A percentile compares a stretch with the other conserved stretches of the same genome.
Conservation (phyloP, 169 alveolate species). For the Babesia gibsoni region DNA sequence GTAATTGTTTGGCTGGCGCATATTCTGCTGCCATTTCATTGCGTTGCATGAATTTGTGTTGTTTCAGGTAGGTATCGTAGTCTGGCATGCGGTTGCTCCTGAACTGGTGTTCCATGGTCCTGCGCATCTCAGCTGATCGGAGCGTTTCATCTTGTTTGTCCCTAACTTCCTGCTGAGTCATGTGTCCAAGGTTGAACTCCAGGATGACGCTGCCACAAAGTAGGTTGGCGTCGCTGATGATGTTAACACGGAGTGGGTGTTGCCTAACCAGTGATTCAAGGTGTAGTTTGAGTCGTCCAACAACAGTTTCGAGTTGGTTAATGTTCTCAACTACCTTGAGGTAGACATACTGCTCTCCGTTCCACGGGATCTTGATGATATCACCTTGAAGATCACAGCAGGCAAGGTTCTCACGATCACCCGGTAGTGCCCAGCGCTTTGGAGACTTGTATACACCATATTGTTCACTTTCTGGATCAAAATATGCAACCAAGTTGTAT, state of each 20-base stretch:
- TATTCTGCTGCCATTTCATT: slow-evolving; percentile 16
- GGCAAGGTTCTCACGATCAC: slow-evolving; percentile 41
- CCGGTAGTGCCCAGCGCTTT: slow-evolving; percentile 57
- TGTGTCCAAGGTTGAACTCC: slow-evolving; percentile 63
- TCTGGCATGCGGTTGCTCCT: slow-evolving; percentile 55
- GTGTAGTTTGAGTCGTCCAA: slow-evolving; percentile 72
- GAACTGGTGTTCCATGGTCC: slow-evolving; percentile 37
- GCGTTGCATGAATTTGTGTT: slow-evolving; percentile 18
- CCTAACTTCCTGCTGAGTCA: slow-evolving; percentile 49
- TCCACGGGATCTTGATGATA: slow-evolving; percentile 68
- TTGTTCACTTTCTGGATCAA: slow-evolving; percentile 69
- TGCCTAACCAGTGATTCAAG: slow-evolving; percentile 66
- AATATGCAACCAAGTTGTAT: slow-evolving; percentile 68
- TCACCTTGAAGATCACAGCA: slow-evolving; percentile 72
- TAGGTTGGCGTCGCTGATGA: slow-evolving; percentile 71
- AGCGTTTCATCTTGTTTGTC: slow-evolving; percentile 62
- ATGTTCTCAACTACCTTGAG: slow-evolving; percentile 69
- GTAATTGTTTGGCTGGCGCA: not conserved
- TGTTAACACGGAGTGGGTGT: slow-evolving; percentile 69
- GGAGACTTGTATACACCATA: slow-evolving; percentile 59
- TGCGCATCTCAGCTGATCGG: slow-evolving; percentile 19
- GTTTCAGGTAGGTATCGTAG: slow-evolving; percentile 50
- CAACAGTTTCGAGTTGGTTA: slow-evolving; percentile 60
- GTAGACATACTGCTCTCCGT: slow-evolving; percentile 67
- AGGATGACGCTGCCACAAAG: slow-evolving; percentile 63